Percentiles rank a stretch among this genome's conserved stretches.
phyloP scores from a whole-genome alignment of 495 filamentous ascomycete genomes.

The Rhypophila decipiens region DNA sequence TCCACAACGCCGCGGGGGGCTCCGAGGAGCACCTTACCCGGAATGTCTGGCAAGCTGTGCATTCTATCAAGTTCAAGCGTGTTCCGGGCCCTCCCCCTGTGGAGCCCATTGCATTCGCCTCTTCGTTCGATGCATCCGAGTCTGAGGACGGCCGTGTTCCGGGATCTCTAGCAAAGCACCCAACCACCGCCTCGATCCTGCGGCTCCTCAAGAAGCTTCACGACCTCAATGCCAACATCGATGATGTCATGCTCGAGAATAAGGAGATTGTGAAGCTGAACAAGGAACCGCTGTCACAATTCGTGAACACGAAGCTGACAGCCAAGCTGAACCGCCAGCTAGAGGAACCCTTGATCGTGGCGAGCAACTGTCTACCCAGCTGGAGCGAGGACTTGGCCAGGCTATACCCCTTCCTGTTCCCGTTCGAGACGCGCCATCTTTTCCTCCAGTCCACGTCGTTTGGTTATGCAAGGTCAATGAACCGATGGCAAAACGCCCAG shows the following conservation, averaged over 20 bases:
- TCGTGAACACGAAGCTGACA: slow-evolving; percentile 98
- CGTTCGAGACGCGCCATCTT: slow-evolving; percentile 94
- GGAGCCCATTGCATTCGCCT: slow-evolving; percentile 62
- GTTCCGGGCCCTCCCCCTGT: slow-evolving; percentile 82
- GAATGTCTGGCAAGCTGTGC: slow-evolving; percentile 82
- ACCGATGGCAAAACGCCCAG: slow-evolving; percentile 91
- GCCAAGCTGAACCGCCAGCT: slow-evolving; percentile 98
- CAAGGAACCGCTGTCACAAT: slow-evolving; percentile 81
- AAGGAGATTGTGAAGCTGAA: slow-evolving; percentile 64
- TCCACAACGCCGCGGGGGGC: slow-evolving; percentile 64
- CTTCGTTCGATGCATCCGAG: slow-evolving; percentile 42
- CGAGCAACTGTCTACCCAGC: slow-evolving; percentile 89
- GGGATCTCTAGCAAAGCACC: slow-evolving; percentile 75
- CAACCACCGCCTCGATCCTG: slow-evolving; percentile 78
- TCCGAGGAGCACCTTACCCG: slow-evolving; percentile 61
- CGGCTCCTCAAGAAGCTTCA: slow-evolving; percentile 87
- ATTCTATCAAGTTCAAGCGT: slow-evolving; percentile 86
- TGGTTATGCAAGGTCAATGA: slow-evolving; percentile 96
- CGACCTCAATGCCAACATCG: slow-evolving; percentile 88
- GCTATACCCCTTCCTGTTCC: slow-evolving; percentile 96
- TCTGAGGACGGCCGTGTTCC: slow-evolving; percentile 57
- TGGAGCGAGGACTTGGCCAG: slow-evolving; percentile 98
- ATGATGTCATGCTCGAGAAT: slow-evolving; percentile 91
- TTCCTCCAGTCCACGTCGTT: slow-evolving; percentile 98
- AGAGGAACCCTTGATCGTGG: slow-evolving; percentile 97